Conservation (phyloP, 495 filamentous ascomycete genomes). For the Penicillium fimorum region DNA sequence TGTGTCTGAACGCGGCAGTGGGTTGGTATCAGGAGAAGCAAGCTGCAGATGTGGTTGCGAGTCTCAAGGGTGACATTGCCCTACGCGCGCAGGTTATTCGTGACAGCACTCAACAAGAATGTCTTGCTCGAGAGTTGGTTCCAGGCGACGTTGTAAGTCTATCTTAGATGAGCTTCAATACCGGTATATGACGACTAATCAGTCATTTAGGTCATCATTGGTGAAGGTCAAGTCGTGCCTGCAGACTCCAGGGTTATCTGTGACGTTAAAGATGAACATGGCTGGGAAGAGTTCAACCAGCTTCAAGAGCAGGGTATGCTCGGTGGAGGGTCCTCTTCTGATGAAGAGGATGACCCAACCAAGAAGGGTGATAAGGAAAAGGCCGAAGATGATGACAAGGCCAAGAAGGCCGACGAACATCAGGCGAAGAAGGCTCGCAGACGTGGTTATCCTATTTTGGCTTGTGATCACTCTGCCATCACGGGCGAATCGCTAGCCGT, state of each 20-base stretch:
- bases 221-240: conserved; percentile 71
- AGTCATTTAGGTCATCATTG: conserved; percentile 55
- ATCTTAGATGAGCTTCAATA: neutral
- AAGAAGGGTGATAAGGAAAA: conserved; percentile 18
- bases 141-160: conserved; percentile 73
- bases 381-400: conserved; percentile 8
- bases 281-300: conserved; percentile 62
- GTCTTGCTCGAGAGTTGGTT: conserved; percentile 72
- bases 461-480: conserved; percentile 70
- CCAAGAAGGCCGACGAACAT: conserved; percentile 18
- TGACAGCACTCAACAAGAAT: conserved; percentile 61
- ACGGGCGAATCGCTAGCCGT: conserved; percentile 72
- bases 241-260: conserved; percentile 72
- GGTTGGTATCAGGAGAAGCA: conserved; percentile 87
- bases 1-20: conserved; percentile 70
- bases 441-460: conserved; percentile 57
- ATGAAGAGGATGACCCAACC: conserved; percentile 32
- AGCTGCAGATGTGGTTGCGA: conserved; percentile 76
- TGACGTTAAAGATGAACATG: conserved; percentile 62
- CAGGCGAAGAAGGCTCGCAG: conserved; percentile 25
- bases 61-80: conserved; percentile 77
- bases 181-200: conserved; percentile 15
- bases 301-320: conserved; percentile 55
- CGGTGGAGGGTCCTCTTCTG: conserved; percentile 53
- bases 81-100: conserved; percentile 69